Evolutionary conservation across 768 basidiomycete genomes (phyloP), one percentile per base, ranked within the genome.

Genomic region (Hypholoma fasciculare): DNA sequence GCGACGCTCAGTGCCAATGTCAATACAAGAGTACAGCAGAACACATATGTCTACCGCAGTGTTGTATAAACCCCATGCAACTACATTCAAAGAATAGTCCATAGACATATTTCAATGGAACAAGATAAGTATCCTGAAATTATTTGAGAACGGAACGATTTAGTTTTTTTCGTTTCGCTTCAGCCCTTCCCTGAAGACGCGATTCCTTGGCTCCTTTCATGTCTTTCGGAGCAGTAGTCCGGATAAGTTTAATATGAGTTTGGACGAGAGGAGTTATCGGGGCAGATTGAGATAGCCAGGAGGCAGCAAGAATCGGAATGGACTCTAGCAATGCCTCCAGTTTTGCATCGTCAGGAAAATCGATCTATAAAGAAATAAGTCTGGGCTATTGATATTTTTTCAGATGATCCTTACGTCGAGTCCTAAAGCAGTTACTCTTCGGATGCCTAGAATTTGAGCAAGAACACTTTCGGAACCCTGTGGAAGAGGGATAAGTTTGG

Each of bases 241-340:
- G 80, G 19, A 94, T 68, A 62, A 93, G 91, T 66, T 94, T 96
- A 62, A 94, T 79, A 66, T 92, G 88, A 0, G 92, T 92, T 2
- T 88, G 85, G 42, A 89, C 72, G 23, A 87, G 74, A 16, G 71
- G 56, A 14, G 59, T 65, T 39, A 55, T 57, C 13, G 67, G 44
- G 17, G 65, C 54, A n/a, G 69, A 46, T 34, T 72, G 64, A 3
- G 77, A 71, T 43, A 82, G 68, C 93, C 93, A 96, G 6, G 86
- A 75, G 0, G 91, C 90, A 14, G 78, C 73, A 13, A 89, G 67
- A 17, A 78, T 70, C 11, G 84, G 82, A n/a, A 91, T 69, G 30
- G 77, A 70, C 30, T 78, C 73, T 20, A 90, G 64, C 39, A 85
- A 60, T 3, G 74, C 65, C 4, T 70, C 57, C 43, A 70, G 26